Percentiles rank a stretch among this genome's conserved stretches.
These are phyloP conservation scores for Rhodotorula glutinis DNA, from an alignment of 1,284 basidiomycete genomes.

Conservation along the genomic window DNA sequence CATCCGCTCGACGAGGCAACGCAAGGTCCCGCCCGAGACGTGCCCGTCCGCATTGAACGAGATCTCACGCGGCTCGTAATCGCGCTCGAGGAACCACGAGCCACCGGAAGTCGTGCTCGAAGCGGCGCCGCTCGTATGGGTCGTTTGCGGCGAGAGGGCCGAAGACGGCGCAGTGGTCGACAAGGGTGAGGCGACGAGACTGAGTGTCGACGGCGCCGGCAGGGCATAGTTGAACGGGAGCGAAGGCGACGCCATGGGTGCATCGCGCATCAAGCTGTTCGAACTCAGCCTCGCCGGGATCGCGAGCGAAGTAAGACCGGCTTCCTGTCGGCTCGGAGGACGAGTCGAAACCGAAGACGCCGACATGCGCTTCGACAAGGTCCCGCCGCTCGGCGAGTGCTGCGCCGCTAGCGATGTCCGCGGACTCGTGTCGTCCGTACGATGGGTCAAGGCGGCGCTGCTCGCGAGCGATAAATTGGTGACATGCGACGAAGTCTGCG, in stretches of 20 bases:
- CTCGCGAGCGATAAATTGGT: slow-evolving; percentile 2
- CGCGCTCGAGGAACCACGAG: slow-evolving; percentile 54
- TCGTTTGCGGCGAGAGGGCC: background rate
- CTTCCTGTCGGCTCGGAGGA: background rate
- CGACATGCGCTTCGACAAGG: background rate
- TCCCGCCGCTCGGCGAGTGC: background rate
- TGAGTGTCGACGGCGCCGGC: slow-evolving; percentile 1
- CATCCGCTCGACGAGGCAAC: slow-evolving; percentile 88
- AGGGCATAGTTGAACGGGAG: slow-evolving; percentile 1
- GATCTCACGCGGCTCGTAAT: slow-evolving; percentile 75
- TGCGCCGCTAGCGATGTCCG: slow-evolving; percentile 10
- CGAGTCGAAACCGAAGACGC: background rate
- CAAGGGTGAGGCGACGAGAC: slow-evolving; percentile 5
- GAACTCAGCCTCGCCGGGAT: background rate
- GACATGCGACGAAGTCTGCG: slow-evolving; percentile 8
- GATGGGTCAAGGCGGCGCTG: slow-evolving; percentile 12
- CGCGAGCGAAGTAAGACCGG: background rate
- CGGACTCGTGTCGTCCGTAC: slow-evolving; percentile 26
- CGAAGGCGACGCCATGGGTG: background rate
- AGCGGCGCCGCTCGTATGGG: slow-evolving; percentile 2
- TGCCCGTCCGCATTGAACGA: slow-evolving; percentile 84
- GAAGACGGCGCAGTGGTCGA: slow-evolving; percentile 2
- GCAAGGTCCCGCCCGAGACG: slow-evolving; percentile 84
- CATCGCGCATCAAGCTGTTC: background rate
- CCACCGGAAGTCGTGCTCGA: slow-evolving; percentile 39